Conservation (phyloP, 345 rosid species). For the Pugionium cornutum region DNA sequence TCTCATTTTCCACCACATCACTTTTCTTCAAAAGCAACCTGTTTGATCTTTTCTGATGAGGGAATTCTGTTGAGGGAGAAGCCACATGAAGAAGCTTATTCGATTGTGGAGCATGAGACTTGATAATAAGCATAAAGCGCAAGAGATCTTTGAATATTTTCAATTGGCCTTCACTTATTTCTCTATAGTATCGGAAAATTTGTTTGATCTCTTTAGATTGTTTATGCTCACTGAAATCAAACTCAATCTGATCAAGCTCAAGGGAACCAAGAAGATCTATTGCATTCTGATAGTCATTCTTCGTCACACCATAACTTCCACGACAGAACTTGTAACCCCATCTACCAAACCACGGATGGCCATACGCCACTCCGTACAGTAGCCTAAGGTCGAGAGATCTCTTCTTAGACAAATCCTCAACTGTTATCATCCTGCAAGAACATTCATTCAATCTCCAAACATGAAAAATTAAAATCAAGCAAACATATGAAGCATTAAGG, state of each 20-base stretch:
- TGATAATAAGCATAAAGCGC: constrained; percentile 67
- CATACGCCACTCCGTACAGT: constrained; percentile 78
- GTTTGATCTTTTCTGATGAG: constrained; percentile 26
- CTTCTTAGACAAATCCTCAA: constrained; percentile 73
- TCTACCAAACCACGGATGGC: constrained; percentile 88
- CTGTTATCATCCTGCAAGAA: constrained; percentile 38
- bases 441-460: constrained; percentile 21
- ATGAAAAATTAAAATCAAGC: not conserved
- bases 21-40: constrained; percentile 41
- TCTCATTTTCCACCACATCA: constrained; percentile 28
- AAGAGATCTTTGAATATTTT: constrained; percentile 69
- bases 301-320: constrained; percentile 78
- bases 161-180: constrained; percentile 61
- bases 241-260: constrained; percentile 46
- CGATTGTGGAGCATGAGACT: constrained; percentile 44
- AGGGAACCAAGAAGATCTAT: constrained; percentile 63
- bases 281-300: constrained; percentile 59
- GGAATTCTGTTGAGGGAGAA: not conserved
- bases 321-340: constrained; percentile 81
- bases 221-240: constrained; percentile 7
- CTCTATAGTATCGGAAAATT: constrained; percentile 55
- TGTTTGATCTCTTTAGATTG: constrained; percentile 45
- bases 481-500: not conserved
- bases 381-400: constrained; percentile 65
- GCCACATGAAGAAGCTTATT: constrained; percentile 37